Evolutionary conservation across 1,284 basidiomycete species (phyloP).

Genomic region (Heterobasidion irregulare): DNA sequence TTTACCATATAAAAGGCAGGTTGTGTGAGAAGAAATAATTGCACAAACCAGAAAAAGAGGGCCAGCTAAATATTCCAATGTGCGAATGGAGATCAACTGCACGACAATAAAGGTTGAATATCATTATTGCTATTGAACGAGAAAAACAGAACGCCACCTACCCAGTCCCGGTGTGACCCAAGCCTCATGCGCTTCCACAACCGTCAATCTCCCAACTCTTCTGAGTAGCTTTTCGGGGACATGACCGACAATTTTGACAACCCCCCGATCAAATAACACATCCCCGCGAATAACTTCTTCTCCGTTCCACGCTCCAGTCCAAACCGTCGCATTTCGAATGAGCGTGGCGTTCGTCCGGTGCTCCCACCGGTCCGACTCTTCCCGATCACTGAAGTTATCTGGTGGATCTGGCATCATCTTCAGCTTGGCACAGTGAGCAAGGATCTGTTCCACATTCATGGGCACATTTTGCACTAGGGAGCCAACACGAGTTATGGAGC

Average conservation of each 20-base stretch:
- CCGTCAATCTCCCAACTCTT: slow-evolving; percentile 13
- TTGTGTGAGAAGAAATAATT: background rate
- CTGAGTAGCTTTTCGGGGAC: slow-evolving; percentile 6
- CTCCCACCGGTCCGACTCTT: slow-evolving; percentile 43
- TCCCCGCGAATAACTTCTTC: slow-evolving; percentile 26
- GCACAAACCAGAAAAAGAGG: background rate
- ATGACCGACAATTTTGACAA: slow-evolving; percentile 25
- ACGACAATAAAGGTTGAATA: background rate
- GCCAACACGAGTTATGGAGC: too few relatives aligned
- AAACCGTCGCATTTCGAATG: slow-evolving; percentile 54
- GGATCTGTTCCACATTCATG: background rate
- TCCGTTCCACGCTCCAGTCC: slow-evolving; percentile 35
- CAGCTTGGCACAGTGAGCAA: slow-evolving; percentile 16
- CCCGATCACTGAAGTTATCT: slow-evolving; percentile 30
- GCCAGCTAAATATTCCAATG: slow-evolving; percentile 10
- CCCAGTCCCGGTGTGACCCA: slow-evolving; percentile 32
- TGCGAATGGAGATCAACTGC: slow-evolving; percentile 17
- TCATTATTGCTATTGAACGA: background rate
- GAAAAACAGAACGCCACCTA: background rate
- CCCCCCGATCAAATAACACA: slow-evolving; percentile 26
- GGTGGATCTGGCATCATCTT: slow-evolving; percentile 27
- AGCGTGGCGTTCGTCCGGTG: slow-evolving; percentile 34
- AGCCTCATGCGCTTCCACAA: slow-evolving; percentile 22
- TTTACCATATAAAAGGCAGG: background rate
- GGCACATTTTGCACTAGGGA: too few relatives aligned